Evolutionary conservation across 164 flowering plant genomes (phyloP).

Genomic region (Piper betle): DNA sequence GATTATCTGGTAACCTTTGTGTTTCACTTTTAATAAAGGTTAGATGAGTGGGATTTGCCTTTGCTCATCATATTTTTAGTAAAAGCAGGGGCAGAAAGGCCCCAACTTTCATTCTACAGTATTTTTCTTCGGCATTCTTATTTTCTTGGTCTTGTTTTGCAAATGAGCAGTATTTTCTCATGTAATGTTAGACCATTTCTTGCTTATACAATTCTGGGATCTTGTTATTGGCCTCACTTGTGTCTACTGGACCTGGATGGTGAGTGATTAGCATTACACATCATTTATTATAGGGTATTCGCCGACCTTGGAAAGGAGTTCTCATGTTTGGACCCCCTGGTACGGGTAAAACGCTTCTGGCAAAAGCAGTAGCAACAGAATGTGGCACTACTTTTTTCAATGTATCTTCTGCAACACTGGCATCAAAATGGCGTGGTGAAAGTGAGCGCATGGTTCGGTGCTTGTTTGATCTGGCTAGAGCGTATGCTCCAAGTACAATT

Average conservation of each 20-base stretch:
- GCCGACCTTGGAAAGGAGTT: conserved; percentile 99
- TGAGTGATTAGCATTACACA: neutral
- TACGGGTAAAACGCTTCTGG: conserved; percentile 96
- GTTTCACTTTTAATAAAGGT: too few relatives aligned
- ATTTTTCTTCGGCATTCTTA: too few relatives aligned
- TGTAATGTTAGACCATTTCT: too few relatives aligned
- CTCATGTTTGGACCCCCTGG: conserved; percentile 99
- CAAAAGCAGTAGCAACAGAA: conserved; percentile 99
- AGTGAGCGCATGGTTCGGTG: conserved; percentile 99
- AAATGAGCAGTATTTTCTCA: too few relatives aligned
- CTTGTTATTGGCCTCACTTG: neutral
- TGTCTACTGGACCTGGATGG: neutral
- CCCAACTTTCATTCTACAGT: too few relatives aligned
- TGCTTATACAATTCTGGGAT: too few relatives aligned
- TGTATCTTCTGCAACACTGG: conserved; percentile 99
- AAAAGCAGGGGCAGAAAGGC: too few relatives aligned
- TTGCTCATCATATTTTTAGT: too few relatives aligned
- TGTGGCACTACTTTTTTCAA: conserved; percentile 99
- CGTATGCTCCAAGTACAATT: conserved; percentile 98
- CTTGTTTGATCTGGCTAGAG: conserved; percentile 97
- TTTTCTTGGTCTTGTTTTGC: too few relatives aligned
- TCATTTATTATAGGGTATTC: conserved; percentile 55
- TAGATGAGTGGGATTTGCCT: too few relatives aligned
- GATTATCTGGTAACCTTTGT: too few relatives aligned
- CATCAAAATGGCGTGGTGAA: conserved; percentile 99